Conservation (phyloP, 2,329 filamentous ascomycete species). For the Chalara sp. region DNA sequence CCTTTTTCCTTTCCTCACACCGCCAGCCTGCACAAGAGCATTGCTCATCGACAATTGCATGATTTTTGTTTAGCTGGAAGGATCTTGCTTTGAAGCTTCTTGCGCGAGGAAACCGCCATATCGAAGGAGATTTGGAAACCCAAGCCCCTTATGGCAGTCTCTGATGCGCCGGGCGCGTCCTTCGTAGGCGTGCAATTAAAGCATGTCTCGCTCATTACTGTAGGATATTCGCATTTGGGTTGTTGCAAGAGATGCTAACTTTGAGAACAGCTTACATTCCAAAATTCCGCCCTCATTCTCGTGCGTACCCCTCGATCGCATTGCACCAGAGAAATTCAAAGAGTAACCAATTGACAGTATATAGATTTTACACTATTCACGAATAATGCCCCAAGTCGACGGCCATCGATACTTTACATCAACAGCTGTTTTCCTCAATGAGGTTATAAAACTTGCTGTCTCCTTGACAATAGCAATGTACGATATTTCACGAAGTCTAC, state of each 20-base stretch:
- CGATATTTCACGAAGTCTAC: conserved; percentile 72
- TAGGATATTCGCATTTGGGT: conserved; percentile 31
- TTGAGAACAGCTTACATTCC: conserved; percentile 60
- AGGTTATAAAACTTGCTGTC: conserved; percentile 82
- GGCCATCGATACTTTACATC: conserved; percentile 89
- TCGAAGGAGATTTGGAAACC: too few species aligned
- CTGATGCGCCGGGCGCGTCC: conserved; percentile 17
- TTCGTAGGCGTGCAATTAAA: conserved; percentile 57
- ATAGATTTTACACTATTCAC: conserved; percentile 89
- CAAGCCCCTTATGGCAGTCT: conserved; percentile 10
- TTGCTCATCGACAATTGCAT: not conserved
- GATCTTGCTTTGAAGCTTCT: too few species aligned
- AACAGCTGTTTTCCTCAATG: conserved; percentile 89
- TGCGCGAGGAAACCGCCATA: too few species aligned
- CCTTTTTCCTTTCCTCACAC: conserved; percentile 6
- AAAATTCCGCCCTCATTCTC: conserved; percentile 73
- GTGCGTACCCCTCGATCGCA: conserved; percentile 33
- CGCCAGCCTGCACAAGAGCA: conserved; percentile 11
- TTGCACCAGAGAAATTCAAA: not conserved
- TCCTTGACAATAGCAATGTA: conserved; percentile 83
- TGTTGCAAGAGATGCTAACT: conserved; percentile 20
- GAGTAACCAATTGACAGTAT: conserved; percentile 11
- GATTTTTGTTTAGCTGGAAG: not conserved
- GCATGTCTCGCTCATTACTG: conserved; percentile 59
- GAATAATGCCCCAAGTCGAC: conserved; percentile 78